A percentile compares a stretch with the other conserved stretches of the same genome.
These are phyloP conservation scores for Vaccinium myrtillus DNA, from an alignment of 148 eudicot genomes.

Conservation along the genomic window DNA sequence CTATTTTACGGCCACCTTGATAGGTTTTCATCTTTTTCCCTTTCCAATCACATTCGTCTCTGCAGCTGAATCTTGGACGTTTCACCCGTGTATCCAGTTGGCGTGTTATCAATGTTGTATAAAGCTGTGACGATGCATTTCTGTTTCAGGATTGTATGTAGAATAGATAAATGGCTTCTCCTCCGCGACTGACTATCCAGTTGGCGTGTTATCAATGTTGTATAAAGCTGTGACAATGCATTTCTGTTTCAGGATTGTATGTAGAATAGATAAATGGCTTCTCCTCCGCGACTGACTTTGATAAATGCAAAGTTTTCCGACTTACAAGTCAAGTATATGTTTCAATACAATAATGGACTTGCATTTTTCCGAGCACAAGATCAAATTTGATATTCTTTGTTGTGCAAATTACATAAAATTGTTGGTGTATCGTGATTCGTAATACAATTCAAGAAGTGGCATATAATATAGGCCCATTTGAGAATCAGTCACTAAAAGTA, in stretches of 20 bases:
- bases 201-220: not conserved
- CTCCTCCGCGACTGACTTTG: not conserved
- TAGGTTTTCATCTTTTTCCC: not conserved
- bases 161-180: not conserved
- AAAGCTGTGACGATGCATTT: not conserved
- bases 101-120: not conserved
- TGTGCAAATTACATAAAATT: not conserved
- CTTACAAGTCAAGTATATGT: not conserved
- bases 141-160: not conserved
- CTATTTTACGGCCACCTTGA: not conserved
- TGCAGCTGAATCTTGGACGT: conserved; percentile 3
- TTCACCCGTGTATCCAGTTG: not conserved
- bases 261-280: not conserved
- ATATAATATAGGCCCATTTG: not conserved
- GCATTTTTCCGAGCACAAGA: not conserved
- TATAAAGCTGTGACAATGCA: not conserved
- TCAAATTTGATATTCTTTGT: not conserved
- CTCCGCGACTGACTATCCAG: not conserved
- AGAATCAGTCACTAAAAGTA: not conserved
- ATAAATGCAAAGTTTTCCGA: not conserved
- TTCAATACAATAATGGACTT: not conserved
- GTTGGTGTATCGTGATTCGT: not conserved
- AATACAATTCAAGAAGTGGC: not conserved
- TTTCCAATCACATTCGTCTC: not conserved
- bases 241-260: not conserved